Base-by-base conservation (phyloP, 495 filamentous ascomycete genomes). In the Corynascus novoguineensis region DNA sequence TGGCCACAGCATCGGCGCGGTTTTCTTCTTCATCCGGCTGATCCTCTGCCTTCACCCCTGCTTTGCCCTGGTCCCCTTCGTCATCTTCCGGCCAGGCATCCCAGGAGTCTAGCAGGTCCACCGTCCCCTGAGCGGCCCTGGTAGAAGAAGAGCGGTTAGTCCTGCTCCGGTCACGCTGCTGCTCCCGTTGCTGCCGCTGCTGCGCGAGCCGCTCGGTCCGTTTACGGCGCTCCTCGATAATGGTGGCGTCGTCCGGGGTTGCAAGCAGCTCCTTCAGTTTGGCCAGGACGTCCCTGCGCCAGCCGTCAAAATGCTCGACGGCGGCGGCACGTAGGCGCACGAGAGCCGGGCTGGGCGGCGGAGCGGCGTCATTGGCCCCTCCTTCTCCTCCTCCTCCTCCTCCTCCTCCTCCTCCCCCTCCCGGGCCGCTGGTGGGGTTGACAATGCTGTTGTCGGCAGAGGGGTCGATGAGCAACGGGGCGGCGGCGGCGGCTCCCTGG, bases 241-340 rank as follows among this genome's bases (percentile, higher is more conserved):
- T 63, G 28, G 66, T 61, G 40, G 66, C 55, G 46, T 71, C 68
- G 47, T 77, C 75, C 6, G 63, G 57, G 10, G 67, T 61, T 0
- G 69, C 52, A 0, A 73, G 55, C 8, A 77, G 57, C 10, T 75
- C 73, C 45, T 68, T 75, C 1, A 78, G 58, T 52, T 68, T 66
- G 29, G 27, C 37, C 0, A 75, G 55, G 0, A 69, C 58, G 19
- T 73, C 69, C 8, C 58, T 60, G 34, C 71, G 64, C 75, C 75
- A 77, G 4, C 60, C 60, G 38, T 75, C 70, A 34, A 76, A 75
- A 40, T 78, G 70, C 34, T 62, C 42, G 29, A 77, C 58, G 10
- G 73, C 70, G 0, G 69, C 69, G 35, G 59, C 55, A 14, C 70
- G 67, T 14, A 76, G 54, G 17, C 58, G 64, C 17, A 67, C 28